Base-by-base conservation (phyloP, 2,329 filamentous ascomycete genomes). In the Conoideocrella luteorostrata region DNA sequence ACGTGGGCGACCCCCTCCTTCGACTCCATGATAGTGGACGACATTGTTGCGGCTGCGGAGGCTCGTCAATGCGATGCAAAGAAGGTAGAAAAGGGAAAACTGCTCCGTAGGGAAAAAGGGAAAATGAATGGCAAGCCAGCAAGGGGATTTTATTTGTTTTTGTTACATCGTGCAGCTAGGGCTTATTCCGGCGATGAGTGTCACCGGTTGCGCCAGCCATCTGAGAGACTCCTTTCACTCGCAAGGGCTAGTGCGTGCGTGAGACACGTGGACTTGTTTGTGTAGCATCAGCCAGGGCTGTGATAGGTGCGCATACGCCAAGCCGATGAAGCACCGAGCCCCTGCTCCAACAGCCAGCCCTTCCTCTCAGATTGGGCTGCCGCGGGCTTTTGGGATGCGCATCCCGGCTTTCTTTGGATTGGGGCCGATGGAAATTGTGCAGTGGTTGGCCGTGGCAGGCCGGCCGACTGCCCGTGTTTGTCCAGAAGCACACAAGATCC, bases 1-100 rank as follows among this genome's bases (percentile, higher is more conserved):
- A 51, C 46, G n/a, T 52, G 51, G 21, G 42, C 35, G 13, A 20
- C 26, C n/a, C 43, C 45, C n/a, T 33, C 26, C 35, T 47, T 47
- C 15, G 40, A 21, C 13, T 45, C 41, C 12, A 26, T 38, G 12
- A 41, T 17, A 17, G 10, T 33, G 20, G 39, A 32, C 21, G 41
- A 37, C 39, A 41, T 41, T 41, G 22, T 41, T 21, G 7, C n/a
- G 17, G 12, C 20, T 29, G 20, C 5, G 17, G 21, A 7, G 24
- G 12, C 15, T 10, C 30, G 10, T 34, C n/a, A 10, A 17, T 15
- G 30, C n/a, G 20, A 17, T 34, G 30, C 10, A 5, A 4, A 17
- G 30, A 20, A 17, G 15, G 30, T 13, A 20, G 30, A n/a, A 9
- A 11, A 34, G 30, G 30, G n/a, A n/a, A n/a, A n/a, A n/a, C n/a